These are phyloP conservation scores for Puya raimondii DNA, from an alignment of 176 grass and related monocot genomes.

Conservation along the genomic window DNA sequence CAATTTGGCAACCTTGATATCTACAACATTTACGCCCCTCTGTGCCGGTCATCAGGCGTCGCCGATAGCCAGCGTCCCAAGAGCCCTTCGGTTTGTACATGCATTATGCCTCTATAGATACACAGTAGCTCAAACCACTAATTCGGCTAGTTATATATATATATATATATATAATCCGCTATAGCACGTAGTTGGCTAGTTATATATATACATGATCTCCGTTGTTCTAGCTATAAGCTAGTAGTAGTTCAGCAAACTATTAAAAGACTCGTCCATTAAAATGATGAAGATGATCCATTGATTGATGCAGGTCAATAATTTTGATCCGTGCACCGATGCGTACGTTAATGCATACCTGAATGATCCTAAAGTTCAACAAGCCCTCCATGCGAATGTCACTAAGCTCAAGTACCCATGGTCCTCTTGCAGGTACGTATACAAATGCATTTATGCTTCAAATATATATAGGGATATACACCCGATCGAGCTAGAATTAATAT, in stretches of 20 bases:
- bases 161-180: too few species aligned
- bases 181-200: too few species aligned
- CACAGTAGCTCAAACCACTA: too few species aligned
- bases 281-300: background rate
- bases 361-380: constrained; percentile 51
- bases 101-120: too few species aligned
- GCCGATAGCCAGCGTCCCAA: constrained; percentile 28
- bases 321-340: constrained; percentile 65
- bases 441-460: background rate
- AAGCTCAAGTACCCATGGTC: constrained; percentile 61
- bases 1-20: constrained; percentile 42
- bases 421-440: constrained; percentile 47
- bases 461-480: background rate
- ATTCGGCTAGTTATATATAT: too few species aligned
- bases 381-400: constrained; percentile 77
- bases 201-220: too few species aligned
- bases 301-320: constrained; percentile 50
- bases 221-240: too few species aligned
- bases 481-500: background rate
- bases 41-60: constrained; percentile 28
- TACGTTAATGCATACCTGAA: constrained; percentile 86
- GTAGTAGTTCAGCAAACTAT: too few species aligned
- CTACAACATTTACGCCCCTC: constrained; percentile 90
- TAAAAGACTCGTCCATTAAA: too few species aligned
- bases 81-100: constrained; percentile 36